These are phyloP conservation scores for Paramarasmius palmivorus DNA, from an alignment of 1,284 basidiomycete species.

Conservation along the genomic window DNA sequence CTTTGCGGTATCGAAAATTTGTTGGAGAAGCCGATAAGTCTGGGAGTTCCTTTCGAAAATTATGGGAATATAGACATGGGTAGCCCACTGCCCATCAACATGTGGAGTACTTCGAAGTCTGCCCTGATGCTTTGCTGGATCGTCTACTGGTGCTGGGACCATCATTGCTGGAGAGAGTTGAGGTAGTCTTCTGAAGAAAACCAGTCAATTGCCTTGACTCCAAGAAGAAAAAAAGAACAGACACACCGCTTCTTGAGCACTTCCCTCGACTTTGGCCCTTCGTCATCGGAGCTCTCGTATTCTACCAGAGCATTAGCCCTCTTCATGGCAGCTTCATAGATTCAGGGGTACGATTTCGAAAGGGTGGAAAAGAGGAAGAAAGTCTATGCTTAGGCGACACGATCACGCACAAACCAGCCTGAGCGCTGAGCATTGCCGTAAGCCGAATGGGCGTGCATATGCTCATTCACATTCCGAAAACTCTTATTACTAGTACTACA, in stretches of 20 bases:
- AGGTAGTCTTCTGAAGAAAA: slow-evolving; percentile 56
- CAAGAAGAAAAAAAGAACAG: background rate
- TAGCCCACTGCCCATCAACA: slow-evolving; percentile 77
- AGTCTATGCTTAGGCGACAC: background rate
- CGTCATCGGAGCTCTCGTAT: slow-evolving; percentile 30
- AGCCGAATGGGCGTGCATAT: too few relatives aligned
- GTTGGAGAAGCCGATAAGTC: slow-evolving; percentile 48
- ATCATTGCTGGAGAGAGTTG: slow-evolving; percentile 50
- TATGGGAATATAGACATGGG: slow-evolving; percentile 73
- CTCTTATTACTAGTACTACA: too few relatives aligned
- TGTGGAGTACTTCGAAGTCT: slow-evolving; percentile 72
- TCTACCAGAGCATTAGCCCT: slow-evolving; percentile 17
- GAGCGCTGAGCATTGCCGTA: too few relatives aligned
- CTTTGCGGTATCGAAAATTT: slow-evolving; percentile 47
- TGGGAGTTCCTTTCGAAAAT: slow-evolving; percentile 39
- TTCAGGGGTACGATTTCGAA: background rate
- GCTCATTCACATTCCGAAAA: too few relatives aligned
- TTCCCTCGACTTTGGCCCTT: slow-evolving; percentile 19
- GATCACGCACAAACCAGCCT: too few relatives aligned
- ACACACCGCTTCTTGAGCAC: slow-evolving; percentile 27
- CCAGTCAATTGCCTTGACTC: background rate
- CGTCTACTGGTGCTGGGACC: slow-evolving; percentile 50
- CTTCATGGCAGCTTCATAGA: slow-evolving; percentile 11
- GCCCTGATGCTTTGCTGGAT: slow-evolving; percentile 77
- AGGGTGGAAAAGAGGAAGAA: background rate